phyloP scores from a whole-genome alignment of 2,329 filamentous ascomycete species.

The Neonectria faginata region DNA sequence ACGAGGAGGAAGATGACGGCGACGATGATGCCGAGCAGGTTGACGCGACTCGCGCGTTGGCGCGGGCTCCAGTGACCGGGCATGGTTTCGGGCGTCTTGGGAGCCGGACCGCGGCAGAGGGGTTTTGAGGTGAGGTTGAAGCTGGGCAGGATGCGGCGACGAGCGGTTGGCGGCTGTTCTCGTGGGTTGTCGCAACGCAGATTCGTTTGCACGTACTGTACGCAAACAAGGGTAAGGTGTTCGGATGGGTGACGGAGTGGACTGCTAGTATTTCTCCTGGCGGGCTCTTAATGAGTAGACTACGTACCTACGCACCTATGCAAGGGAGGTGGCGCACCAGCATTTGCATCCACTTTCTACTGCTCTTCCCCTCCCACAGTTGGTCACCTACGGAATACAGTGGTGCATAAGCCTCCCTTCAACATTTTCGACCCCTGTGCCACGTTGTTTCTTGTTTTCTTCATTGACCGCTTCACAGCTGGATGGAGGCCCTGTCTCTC shows the following conservation, averaged over 20 bases:
- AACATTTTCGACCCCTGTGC: neutral
- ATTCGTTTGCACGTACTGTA: neutral
- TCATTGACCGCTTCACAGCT: neutral
- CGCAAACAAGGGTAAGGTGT: neutral
- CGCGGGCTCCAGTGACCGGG: constrained; percentile 43
- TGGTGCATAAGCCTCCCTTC: neutral
- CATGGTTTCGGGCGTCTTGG: constrained; percentile 27
- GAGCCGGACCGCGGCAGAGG: constrained; percentile 24
- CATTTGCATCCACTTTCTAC: neutral
- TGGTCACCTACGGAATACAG: neutral
- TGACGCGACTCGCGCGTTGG: constrained; percentile 44
- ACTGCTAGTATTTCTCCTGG: neutral
- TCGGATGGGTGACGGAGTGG: neutral
- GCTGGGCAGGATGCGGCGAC: neutral
- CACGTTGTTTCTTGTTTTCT: neutral
- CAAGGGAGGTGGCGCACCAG: constrained; percentile 11
- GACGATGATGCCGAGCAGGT: constrained; percentile 42
- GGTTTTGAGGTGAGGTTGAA: neutral
- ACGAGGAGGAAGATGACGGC: constrained; percentile 42
- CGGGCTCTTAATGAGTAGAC: too few species aligned
- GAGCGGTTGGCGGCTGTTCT: neutral
- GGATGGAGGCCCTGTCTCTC: neutral
- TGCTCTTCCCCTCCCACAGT: neutral
- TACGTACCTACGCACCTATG: neutral
- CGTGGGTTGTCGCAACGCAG: neutral